Evolutionary conservation across 1,139 yeast species (phyloP), one percentile per base, ranked within the genome.

Genomic region (Scheffersomyces stambukii): DNA sequence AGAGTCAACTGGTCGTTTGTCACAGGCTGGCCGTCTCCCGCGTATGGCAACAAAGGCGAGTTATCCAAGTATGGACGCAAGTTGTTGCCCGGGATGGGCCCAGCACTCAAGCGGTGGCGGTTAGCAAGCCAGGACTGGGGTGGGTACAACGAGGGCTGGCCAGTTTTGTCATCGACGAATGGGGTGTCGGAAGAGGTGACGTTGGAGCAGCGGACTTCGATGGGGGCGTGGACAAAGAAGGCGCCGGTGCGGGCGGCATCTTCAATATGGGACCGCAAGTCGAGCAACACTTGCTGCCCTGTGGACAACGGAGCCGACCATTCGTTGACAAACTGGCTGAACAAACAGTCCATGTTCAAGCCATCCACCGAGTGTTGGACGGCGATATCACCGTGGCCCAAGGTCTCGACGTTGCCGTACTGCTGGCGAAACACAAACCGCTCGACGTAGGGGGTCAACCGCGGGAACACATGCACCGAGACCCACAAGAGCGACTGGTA

Each of bases 321-420:
- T 60, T 91, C 98, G 51, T 89, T 80, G 32, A 91, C 98, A 59
- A 81, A 89, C 56, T 91, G 98, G 26, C 89, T 79, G 54, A 88
- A 91, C 42, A 89, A 64, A 53, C 98, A 91, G 60, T 91, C 97
- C 95, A 91, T 86, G 53, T 86, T 88, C 47, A 89, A 76, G 2
- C 89, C 95, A 39, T 83, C 89, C 19, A 83, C 89, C 3, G 93
- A 81, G 38, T 77, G 72, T 48, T 82, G 91, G 6, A 89, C 88
- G 4, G 85, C 83, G 29, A 71, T 60, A 36, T 75, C 77, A 25
- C 88, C 86, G 16, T 55, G 53, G 13, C 84, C 84, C 26, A 72
- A 64, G 8, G 85, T 81, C 48, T 82, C 93, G 12, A 75, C 75
- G 23, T 63, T 58, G 10, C 96, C 95, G 46, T 81, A 91, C 57